phyloP scores from a whole-genome alignment of 164 flowering plant species.

The Cinnamomum micranthum region DNA sequence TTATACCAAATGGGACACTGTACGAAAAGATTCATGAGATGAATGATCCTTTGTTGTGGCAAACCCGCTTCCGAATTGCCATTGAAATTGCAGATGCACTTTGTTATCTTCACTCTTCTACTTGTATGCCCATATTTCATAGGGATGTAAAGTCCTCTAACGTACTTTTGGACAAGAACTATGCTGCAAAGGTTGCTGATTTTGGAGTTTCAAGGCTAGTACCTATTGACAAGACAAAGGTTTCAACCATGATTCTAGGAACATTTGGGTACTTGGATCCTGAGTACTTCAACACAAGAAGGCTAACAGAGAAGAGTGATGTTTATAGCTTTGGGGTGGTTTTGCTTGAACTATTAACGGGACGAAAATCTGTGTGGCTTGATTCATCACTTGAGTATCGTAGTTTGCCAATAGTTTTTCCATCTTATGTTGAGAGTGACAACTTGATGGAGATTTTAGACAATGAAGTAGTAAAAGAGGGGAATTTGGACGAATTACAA shows the following conservation, averaged over 20 bases:
- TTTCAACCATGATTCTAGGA: conserved; percentile 35
- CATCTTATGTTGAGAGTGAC: conserved; percentile 12
- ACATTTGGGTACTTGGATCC: conserved; percentile 47
- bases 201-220: conserved; percentile 43
- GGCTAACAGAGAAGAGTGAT: conserved; percentile 39
- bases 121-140: conserved; percentile 38
- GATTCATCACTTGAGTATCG: conserved; percentile 3
- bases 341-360: conserved; percentile 32
- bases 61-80: conserved; percentile 33
- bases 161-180: conserved; percentile 35
- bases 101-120: conserved; percentile 38
- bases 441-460: conserved; percentile 5
- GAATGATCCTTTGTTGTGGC: conserved; percentile 22
- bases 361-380: conserved; percentile 16
- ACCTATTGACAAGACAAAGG: conserved; percentile 27
- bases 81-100: conserved; percentile 42
- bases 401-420: conserved; percentile 23
- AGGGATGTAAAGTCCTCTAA: conserved; percentile 41
- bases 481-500: neutral
- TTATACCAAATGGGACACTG: conserved; percentile 39
- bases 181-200: conserved; percentile 39
- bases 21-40: conserved; percentile 25
- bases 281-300: conserved; percentile 30
- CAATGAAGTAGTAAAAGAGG: conserved; percentile 1
- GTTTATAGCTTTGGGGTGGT: conserved; percentile 47